These are phyloP conservation scores for Plasmopara viticola DNA, from an alignment of 352 stramenopile species.

Conservation along the genomic window DNA sequence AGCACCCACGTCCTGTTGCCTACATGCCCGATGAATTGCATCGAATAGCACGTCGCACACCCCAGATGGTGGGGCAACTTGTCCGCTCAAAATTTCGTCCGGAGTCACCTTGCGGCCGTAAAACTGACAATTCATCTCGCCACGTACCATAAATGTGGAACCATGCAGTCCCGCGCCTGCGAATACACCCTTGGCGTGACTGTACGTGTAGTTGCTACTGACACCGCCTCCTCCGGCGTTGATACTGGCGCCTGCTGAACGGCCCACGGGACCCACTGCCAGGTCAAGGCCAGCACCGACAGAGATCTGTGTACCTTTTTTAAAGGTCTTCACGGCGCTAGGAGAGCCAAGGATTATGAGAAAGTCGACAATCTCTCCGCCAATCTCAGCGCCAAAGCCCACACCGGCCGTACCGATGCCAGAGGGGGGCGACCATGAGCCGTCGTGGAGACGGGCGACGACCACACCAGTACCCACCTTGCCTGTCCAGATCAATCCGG, in stretches of 20 bases:
- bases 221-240: slow-evolving; percentile 74
- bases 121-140: slow-evolving; percentile 81
- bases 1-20: slow-evolving; percentile 14
- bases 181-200: slow-evolving; percentile 75
- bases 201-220: slow-evolving; percentile 84
- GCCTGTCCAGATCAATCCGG: slow-evolving; percentile 77
- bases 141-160: slow-evolving; percentile 77
- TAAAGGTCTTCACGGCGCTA: slow-evolving; percentile 73
- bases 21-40: slow-evolving; percentile 46
- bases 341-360: slow-evolving; percentile 82
- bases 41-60: slow-evolving; percentile 68
- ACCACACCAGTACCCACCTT: slow-evolving; percentile 83
- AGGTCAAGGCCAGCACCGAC: slow-evolving; percentile 74
- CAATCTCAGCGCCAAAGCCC: slow-evolving; percentile 78
- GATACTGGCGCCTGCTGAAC: slow-evolving; percentile 57
- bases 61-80: slow-evolving; percentile 54
- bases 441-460: slow-evolving; percentile 68
- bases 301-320: slow-evolving; percentile 75
- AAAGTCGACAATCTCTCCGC: slow-evolving; percentile 84
- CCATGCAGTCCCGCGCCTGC: slow-evolving; percentile 73
- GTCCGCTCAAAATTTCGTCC: slow-evolving; percentile 72
- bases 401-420: slow-evolving; percentile 76
- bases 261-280: slow-evolving; percentile 64
- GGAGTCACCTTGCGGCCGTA: slow-evolving; percentile 79
- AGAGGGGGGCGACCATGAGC: slow-evolving; percentile 76